Base-by-base conservation (phyloP, 108 stramenopile species). In the Cyclostephanos invisitatus region DNA sequence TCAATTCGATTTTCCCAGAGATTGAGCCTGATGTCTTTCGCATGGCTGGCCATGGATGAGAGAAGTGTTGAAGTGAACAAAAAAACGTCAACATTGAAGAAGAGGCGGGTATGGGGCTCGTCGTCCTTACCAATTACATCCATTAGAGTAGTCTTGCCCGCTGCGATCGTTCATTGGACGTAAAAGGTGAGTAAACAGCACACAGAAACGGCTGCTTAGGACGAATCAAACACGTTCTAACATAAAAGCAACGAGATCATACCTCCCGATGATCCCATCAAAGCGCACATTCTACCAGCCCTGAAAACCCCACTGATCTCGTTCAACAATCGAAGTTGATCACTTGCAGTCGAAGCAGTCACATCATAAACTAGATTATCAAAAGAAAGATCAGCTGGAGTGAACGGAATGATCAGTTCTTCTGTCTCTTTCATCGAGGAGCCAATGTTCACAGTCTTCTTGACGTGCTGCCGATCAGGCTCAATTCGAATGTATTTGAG, bases 351-450 rank as follows among this genome's bases (percentile, higher is more conserved):
- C 15, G 90, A 91, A 54, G 87, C 77, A 62, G 66, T 75, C 11
- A 91, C 90, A 27, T 91, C 88, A 62, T 89, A 89, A 24, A 77
- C 79, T 21, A 91, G 74, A 7, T 87, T 77, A 25, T 89, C 81
- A 80, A 91, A 91, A 20, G 85, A 81, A 21, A 91, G 63, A 10
- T 87, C 83, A 15, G 86, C 86, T 9, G 90, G 90, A 25, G 70
- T 85, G 56, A 91, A 91, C 3, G 87, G 82, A 48, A 88, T 84
- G 27, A 64, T 72, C 12, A 88, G 64, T 37, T 72, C 55, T 42
- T 67, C 73, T 9, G 42, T 37, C 14, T 76, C 44, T 15, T 71
- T 75, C 18, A 36, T 37, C 44, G 36, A 27, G 20, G 36, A 27
- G 20, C 74, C 74, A 44, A 75, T 75, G 35, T 58, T 70, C 21